Percentiles rank a stretch among this genome's conserved stretches.
phyloP scores from a whole-genome alignment of 2,329 filamentous ascomycete species.

The Paramyrothecium roridum region DNA sequence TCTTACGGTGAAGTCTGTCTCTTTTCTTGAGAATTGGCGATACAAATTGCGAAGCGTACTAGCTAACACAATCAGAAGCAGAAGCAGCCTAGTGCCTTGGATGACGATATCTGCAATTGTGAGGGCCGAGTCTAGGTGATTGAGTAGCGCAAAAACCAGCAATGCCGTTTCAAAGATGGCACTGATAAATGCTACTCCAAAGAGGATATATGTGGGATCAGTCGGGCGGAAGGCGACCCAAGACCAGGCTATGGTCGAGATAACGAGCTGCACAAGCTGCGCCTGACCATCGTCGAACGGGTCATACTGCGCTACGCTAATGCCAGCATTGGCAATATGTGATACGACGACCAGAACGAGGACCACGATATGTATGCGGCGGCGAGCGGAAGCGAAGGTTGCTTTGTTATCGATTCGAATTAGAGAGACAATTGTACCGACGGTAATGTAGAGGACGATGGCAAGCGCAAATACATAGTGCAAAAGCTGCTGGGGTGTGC shows the following conservation, averaged over 20 bases:
- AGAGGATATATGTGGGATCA: not conserved
- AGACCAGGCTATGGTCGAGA: constrained; percentile 5
- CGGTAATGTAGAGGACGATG: not conserved
- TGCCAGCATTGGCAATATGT: not conserved
- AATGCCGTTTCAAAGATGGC: not conserved
- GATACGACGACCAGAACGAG: not conserved
- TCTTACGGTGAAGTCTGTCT: not conserved
- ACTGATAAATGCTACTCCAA: not conserved
- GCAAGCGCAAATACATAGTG: constrained; percentile 5
- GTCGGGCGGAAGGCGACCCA: not conserved
- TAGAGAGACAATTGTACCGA: not conserved
- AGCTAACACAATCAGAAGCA: constrained; percentile 1
- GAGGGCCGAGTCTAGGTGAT: not conserved
- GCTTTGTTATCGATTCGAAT: not conserved
- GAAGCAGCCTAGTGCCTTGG: not conserved
- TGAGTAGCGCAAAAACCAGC: not conserved
- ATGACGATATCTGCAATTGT: not conserved
- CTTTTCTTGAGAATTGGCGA: not conserved
- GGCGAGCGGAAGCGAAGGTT: not conserved
- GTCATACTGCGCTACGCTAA: not conserved
- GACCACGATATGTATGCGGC: constrained; percentile 1
- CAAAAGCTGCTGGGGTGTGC: not conserved
- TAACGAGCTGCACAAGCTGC: not conserved
- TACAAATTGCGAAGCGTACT: not conserved
- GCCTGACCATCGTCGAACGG: not conserved